Percentiles rank a stretch among this genome's conserved stretches.
phyloP scores from a whole-genome alignment of 2,329 filamentous ascomycete species.

The Monilinia fructicola region DNA sequence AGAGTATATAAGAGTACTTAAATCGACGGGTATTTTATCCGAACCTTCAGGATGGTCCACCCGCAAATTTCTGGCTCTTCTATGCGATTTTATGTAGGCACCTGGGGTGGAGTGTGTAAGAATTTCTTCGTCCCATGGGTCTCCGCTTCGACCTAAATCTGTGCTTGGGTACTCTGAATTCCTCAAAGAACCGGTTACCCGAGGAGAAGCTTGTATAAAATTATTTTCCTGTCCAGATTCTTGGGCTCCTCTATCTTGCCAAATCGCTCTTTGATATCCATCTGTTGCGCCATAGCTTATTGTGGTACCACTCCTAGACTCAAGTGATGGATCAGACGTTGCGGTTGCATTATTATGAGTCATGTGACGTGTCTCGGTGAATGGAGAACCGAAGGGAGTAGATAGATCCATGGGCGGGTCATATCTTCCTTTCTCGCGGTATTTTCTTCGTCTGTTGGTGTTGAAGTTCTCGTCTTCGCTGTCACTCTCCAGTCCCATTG shows the following conservation, averaged over 20 bases:
- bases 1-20: not conserved
- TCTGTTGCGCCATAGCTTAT: not conserved
- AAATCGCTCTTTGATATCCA: conserved; percentile 2
- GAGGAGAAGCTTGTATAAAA: not conserved
- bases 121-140: not conserved
- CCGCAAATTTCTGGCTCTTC: not conserved
- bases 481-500: not conserved
- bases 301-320: not conserved
- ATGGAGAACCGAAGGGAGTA: not conserved
- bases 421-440: not conserved
- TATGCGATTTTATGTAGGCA: not conserved
- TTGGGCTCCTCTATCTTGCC: not conserved
- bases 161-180: not conserved
- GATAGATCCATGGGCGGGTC: not conserved
- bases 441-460: not conserved
- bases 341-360: not conserved
- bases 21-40: no score
- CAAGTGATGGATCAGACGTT: not conserved
- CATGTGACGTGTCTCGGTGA: not conserved
- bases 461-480: not conserved
- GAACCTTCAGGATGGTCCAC: not conserved
- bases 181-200: not conserved
- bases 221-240: not conserved
- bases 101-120: not conserved
- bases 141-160: not conserved